Evolutionary conservation across 495 filamentous ascomycete genomes (phyloP).

Genomic region (Penicillium roqueforti): DNA sequence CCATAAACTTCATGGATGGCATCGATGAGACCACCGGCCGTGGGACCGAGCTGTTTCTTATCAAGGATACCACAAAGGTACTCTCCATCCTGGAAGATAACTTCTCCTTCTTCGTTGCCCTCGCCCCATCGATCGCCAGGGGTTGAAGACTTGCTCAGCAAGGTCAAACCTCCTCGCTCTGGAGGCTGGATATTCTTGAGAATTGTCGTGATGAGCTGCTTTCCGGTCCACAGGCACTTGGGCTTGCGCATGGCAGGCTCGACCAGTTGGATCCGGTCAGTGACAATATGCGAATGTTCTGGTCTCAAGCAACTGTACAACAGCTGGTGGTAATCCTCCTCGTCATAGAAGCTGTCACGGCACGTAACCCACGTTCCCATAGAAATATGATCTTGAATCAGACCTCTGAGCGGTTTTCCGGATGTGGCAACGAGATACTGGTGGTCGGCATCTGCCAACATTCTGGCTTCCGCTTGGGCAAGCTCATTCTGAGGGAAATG

Average conservation of each 20-base stretch:
- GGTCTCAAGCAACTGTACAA: conserved; percentile 85
- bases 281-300: conserved; percentile 76
- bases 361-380: conserved; percentile 88
- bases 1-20: conserved; percentile 92
- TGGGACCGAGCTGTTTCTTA: conserved; percentile 91
- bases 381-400: conserved; percentile 98
- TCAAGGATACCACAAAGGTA: conserved; percentile 89
- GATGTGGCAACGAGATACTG: conserved; percentile 94
- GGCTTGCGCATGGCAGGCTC: conserved; percentile 82
- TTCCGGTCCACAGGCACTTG: conserved; percentile 86
- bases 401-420: conserved; percentile 88
- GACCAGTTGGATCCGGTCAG: conserved; percentile 68
- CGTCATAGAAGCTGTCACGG: conserved; percentile 86
- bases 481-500: conserved; percentile 98
- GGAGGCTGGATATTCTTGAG: conserved; percentile 82
- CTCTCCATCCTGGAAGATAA: conserved; percentile 82
- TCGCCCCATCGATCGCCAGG: conserved; percentile 72
- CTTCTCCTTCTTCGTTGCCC: conserved; percentile 66
- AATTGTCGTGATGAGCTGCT: conserved; percentile 92
- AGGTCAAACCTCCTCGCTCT: conserved; percentile 69
- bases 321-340: conserved; percentile 86
- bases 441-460: conserved; percentile 92
- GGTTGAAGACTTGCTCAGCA: conserved; percentile 73
- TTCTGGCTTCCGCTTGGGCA: conserved; percentile 83
- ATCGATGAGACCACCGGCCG: conserved; percentile 82